phyloP scores from a whole-genome alignment of 2,329 filamentous ascomycete genomes.

The Arachnomyces sp. region DNA sequence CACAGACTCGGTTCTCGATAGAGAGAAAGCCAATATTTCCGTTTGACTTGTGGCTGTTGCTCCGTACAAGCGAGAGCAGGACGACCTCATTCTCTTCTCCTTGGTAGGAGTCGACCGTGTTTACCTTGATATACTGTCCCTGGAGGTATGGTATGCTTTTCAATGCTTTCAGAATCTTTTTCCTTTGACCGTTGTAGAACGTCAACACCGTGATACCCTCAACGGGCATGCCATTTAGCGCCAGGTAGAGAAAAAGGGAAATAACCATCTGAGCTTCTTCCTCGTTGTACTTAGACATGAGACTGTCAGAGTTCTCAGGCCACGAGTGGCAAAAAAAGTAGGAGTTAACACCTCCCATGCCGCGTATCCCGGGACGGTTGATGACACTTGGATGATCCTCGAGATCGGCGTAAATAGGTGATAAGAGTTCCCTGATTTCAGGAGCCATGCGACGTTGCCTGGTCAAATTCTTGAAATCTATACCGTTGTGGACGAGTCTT shows the following conservation, averaged over 20 bases:
- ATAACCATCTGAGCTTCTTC: slow-evolving; percentile 71
- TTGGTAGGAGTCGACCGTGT: slow-evolving; percentile 83
- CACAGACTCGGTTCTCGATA: slow-evolving; percentile 56
- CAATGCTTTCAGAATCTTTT: slow-evolving; percentile 48
- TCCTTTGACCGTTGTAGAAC: slow-evolving; percentile 80
- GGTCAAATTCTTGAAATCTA: slow-evolving; percentile 58
- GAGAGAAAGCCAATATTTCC: slow-evolving; percentile 65
- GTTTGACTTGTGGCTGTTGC: slow-evolving; percentile 38
- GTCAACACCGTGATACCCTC: slow-evolving; percentile 70
- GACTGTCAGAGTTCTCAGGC: slow-evolving; percentile 56
- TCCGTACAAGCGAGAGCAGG: slow-evolving; percentile 71
- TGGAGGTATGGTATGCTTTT: slow-evolving; percentile 39
- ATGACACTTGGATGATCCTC: slow-evolving; percentile 52
- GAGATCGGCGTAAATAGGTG: slow-evolving; percentile 55
- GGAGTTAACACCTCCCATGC: slow-evolving; percentile 54
- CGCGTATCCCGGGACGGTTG: slow-evolving; percentile 48
- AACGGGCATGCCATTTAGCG: slow-evolving; percentile 55
- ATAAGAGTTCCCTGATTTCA: slow-evolving; percentile 54
- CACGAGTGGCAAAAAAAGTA: slow-evolving; percentile 61
- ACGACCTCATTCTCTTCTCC: slow-evolving; percentile 85
- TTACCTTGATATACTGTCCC: slow-evolving; percentile 50
- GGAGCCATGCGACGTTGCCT: slow-evolving; percentile 68
- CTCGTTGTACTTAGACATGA: slow-evolving; percentile 61
- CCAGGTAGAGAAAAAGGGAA: slow-evolving; percentile 63
- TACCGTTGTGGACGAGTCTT: slow-evolving; percentile 58